These are phyloP conservation scores for Meira miltonrushii DNA, from an alignment of 1,284 basidiomycete genomes.

Conservation along the genomic window DNA sequence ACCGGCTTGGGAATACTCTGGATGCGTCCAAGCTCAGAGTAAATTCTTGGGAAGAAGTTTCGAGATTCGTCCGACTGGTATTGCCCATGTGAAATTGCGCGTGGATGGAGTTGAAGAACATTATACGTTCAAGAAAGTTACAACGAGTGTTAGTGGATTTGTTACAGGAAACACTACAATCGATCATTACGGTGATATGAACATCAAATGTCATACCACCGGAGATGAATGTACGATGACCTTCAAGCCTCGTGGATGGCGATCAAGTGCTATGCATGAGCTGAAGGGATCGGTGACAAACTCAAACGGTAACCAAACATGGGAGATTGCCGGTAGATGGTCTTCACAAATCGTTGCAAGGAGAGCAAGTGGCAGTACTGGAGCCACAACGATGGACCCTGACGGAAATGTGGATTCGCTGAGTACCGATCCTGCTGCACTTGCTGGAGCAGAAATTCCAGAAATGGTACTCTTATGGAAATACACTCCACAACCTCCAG, in stretches of 20 bases:
- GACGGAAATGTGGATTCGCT: slow-evolving; percentile 58
- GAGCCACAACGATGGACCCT: slow-evolving; percentile 66
- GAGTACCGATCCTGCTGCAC: slow-evolving; percentile 56
- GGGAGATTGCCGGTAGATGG: slow-evolving; percentile 95
- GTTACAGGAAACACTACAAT: slow-evolving; percentile 88
- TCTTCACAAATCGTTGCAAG: slow-evolving; percentile 88
- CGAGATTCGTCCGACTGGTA: slow-evolving; percentile 89
- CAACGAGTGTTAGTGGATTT: slow-evolving; percentile 67
- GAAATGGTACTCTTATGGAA: slow-evolving; percentile 84
- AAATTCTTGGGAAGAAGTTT: slow-evolving; percentile 72
- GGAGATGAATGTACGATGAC: slow-evolving; percentile 82
- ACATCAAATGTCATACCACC: slow-evolving; percentile 87
- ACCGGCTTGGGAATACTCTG: slow-evolving; percentile 83
- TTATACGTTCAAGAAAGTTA: slow-evolving; percentile 81
- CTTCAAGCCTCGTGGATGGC: slow-evolving; percentile 94
- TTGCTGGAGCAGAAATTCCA: slow-evolving; percentile 54
- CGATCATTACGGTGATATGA: slow-evolving; percentile 90
- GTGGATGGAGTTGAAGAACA: slow-evolving; percentile 61
- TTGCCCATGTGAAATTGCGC: slow-evolving; percentile 81
- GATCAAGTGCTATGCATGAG: slow-evolving; percentile 83
- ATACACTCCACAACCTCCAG: slow-evolving; percentile 66
- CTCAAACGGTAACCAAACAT: slow-evolving; percentile 62
- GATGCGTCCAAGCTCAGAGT: slow-evolving; percentile 55
- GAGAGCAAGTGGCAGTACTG: slow-evolving; percentile 60
- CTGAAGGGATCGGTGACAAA: slow-evolving; percentile 80